phyloP scores from a whole-genome alignment of 305 asterid genomes.

The Fraxinus ornus region DNA sequence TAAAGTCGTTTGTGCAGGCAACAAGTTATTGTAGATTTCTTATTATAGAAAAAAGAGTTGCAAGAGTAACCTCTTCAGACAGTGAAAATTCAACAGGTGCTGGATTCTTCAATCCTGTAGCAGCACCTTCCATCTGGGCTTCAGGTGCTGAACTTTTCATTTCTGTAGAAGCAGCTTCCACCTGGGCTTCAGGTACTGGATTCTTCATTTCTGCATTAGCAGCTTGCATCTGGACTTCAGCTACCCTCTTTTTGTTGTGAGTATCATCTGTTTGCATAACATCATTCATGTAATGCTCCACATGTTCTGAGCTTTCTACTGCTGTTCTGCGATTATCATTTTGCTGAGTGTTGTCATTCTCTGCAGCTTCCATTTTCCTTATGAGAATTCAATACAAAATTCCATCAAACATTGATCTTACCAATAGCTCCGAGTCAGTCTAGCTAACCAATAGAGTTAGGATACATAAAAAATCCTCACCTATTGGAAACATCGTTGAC shows the following conservation, averaged over 20 bases:
- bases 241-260: conserved; percentile 33
- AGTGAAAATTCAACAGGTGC: conserved; percentile 37
- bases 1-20: neutral
- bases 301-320: conserved; percentile 33
- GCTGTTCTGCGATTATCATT: conserved; percentile 38
- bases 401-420: conserved; percentile 22
- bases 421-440: conserved; percentile 1
- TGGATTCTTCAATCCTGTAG: conserved; percentile 32
- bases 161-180: conserved; percentile 43
- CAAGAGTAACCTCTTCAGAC: conserved; percentile 55
- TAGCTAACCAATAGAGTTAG: conserved; percentile 4
- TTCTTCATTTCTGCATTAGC: conserved; percentile 43
- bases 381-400: conserved; percentile 19
- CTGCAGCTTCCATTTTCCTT: conserved; percentile 51
- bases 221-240: conserved; percentile 39
- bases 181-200: conserved; percentile 31
- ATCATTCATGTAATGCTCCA: conserved; percentile 37
- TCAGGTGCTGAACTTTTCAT: conserved; percentile 36
- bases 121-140: conserved; percentile 25
- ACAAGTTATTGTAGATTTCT: neutral
- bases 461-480: conserved; percentile 32
- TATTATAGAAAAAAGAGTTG: neutral
- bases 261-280: conserved; percentile 37
- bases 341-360: conserved; percentile 38
- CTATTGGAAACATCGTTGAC: conserved; percentile 43